phyloP scores from a whole-genome alignment of 208 protist species.

The Acanthamoeba healyi region DNA sequence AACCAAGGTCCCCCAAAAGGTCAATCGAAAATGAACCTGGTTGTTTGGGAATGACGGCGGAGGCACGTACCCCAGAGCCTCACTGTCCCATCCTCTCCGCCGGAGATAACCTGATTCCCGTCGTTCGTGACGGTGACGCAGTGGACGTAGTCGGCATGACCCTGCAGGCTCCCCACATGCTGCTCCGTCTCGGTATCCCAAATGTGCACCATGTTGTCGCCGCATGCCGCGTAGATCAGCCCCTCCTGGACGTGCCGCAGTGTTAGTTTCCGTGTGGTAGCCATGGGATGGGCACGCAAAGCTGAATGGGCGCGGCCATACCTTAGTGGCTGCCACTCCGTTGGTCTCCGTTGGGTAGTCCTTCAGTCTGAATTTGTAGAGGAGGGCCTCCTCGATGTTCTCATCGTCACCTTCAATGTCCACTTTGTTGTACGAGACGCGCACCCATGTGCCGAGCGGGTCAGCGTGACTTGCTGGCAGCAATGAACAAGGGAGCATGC shows the following conservation, averaged over 20 bases:
- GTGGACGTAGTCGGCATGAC: conserved; percentile 10
- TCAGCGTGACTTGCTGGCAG: neutral
- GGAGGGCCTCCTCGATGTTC: neutral
- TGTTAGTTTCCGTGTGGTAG: neutral
- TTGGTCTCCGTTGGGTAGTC: conserved; percentile 7
- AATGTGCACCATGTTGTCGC: conserved; percentile 20
- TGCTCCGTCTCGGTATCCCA: conserved; percentile 15
- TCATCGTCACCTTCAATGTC: conserved; percentile 5
- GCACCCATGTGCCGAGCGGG: no score
- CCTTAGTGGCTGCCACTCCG: conserved; percentile 9
- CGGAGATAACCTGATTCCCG: conserved; percentile 12
- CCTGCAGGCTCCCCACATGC: neutral
- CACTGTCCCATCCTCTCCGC: neutral
- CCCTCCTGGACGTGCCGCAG: neutral
- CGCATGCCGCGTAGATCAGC: neutral
- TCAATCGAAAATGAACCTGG: neutral
- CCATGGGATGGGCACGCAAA: no score
- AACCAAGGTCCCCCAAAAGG: neutral
- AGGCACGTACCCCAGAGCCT: neutral
- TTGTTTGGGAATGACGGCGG: neutral
- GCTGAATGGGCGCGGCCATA: no score
- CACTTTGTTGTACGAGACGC: neutral
- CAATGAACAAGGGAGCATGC: neutral
- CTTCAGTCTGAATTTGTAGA: neutral
- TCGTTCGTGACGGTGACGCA: neutral